Base-by-base conservation (phyloP, 2,329 filamentous ascomycete genomes). In the Zalaria sp. region DNA sequence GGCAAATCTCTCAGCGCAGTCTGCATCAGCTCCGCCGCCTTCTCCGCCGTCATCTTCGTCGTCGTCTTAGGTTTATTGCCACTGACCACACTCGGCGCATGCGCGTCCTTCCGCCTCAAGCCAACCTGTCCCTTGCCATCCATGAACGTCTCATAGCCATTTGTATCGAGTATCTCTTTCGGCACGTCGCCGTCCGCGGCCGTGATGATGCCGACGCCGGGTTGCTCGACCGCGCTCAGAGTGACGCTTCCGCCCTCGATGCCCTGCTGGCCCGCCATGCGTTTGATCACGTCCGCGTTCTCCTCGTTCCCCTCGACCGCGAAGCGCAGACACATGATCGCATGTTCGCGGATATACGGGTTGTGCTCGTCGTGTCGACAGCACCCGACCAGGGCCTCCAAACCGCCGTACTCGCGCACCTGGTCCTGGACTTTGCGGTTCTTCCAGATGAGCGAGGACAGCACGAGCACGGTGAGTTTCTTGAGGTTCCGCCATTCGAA, bases 281-380 rank as follows among this genome's bases (percentile, higher is more conserved):
- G 75, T 42, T 78, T 71, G 40, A 88, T 76, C 51, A 83, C 81
- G 28, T 75, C 71, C 47, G 82, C 81, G 10, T 83, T 84, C 43
- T 79, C 79, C 28, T 79, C 73, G 46, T 79, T 85, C 8, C 81
- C 81, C 66, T 75, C 72, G 5, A 75, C 62, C 18, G 74, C 54
- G 51, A 76, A 93, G 57, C 89, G 88, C n/a, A 93, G 71, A 50
- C 83, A 88, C 57, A 93, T 79, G 39, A 88, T 85, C 3, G 86
- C 84, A 49, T 88, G 83, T 60, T 96, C 89, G 53, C 89, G 85
- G 48, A 93, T 88, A 57, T 89, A 95, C 0, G 87, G 86, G 55
- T 95, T 95, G 62, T 93, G 79, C 51, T 89, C 86, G 56, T 96
- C 89, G 57, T 91, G 91, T 28, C 79, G 75, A 53, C 87, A 95